These are phyloP conservation scores for Marchantia polymorpha DNA, from an alignment of 225 moss, liverwort and hornwort genomes.

Conservation along the genomic window DNA sequence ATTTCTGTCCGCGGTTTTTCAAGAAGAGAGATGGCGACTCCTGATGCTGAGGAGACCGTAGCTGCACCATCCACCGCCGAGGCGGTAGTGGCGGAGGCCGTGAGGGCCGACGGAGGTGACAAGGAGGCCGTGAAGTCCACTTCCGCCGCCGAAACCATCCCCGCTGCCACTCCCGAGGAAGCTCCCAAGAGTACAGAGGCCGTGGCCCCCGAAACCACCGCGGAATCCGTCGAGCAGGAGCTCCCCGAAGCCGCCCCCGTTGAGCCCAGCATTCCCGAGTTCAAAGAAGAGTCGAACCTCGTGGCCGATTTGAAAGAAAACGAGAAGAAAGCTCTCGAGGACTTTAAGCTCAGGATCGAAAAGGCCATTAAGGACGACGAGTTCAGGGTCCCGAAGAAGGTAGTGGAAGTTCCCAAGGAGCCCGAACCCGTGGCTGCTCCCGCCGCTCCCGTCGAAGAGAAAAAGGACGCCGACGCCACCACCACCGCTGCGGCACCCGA, in stretches of 20 bases:
- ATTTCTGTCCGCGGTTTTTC: too few species aligned
- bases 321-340: conserved; percentile 50
- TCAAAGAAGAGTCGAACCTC: conserved; percentile 53
- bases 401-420: neutral
- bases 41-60: conserved; percentile 42
- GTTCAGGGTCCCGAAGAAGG: conserved; percentile 42
- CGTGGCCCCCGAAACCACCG: conserved; percentile 12
- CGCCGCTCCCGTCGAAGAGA: neutral
- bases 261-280: conserved; percentile 36
- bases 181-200: conserved; percentile 20
- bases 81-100: conserved; percentile 35
- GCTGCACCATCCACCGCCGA: conserved; percentile 34
- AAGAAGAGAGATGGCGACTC: conserved; percentile 46
- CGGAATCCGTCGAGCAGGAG: conserved; percentile 1
- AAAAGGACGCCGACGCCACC: neutral
- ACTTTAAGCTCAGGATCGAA: conserved; percentile 52
- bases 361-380: conserved; percentile 43
- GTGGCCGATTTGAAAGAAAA: conserved; percentile 45
- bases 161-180: conserved; percentile 8
- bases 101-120: conserved; percentile 40
- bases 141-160: too few species aligned
- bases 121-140: conserved; percentile 24
- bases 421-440: conserved; percentile 1
- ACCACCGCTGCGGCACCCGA: neutral
- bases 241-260: conserved; percentile 22